Conservation (phyloP, 2,329 filamentous ascomycete species). For the Penicillium hordei region DNA sequence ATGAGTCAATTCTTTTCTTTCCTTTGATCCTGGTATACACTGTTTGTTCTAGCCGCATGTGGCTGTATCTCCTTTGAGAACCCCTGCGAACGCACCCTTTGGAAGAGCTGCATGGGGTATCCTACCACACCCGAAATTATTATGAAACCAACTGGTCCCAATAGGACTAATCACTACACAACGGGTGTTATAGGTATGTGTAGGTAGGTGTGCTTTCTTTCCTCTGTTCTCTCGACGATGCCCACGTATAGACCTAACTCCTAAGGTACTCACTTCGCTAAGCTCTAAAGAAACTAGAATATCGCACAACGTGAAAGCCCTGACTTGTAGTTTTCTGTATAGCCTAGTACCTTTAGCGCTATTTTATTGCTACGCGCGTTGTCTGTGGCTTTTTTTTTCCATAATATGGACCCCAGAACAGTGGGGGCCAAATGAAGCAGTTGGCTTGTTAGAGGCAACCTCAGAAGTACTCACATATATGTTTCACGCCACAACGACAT, state of each 20-base stretch:
- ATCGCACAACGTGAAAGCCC: background rate
- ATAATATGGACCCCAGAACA: background rate
- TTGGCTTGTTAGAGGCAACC: too few species aligned
- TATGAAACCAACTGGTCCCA: background rate
- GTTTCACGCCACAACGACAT: background rate
- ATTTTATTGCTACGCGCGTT: too few species aligned
- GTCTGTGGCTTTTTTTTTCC: background rate
- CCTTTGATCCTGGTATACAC: background rate
- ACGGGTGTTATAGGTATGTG: background rate
- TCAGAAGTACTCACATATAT: background rate
- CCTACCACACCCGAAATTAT: background rate
- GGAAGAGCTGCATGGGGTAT: too few species aligned
- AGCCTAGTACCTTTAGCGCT: background rate
- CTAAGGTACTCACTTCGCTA: conserved; percentile 1
- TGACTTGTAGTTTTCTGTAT: background rate
- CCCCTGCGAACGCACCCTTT: background rate
- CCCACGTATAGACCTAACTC: background rate
- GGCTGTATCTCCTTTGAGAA: background rate
- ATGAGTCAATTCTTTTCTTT: background rate
- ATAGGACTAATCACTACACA: background rate
- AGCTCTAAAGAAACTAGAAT: background rate
- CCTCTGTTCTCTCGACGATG: background rate
- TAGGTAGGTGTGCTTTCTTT: background rate
- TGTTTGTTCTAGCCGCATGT: background rate
- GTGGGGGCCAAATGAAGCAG: background rate